A percentile compares a stretch with the other conserved stretches of the same genome.
These are phyloP conservation scores for Hypoxylon fuscum DNA, from an alignment of 495 filamentous ascomycete genomes.

Conservation along the genomic window DNA sequence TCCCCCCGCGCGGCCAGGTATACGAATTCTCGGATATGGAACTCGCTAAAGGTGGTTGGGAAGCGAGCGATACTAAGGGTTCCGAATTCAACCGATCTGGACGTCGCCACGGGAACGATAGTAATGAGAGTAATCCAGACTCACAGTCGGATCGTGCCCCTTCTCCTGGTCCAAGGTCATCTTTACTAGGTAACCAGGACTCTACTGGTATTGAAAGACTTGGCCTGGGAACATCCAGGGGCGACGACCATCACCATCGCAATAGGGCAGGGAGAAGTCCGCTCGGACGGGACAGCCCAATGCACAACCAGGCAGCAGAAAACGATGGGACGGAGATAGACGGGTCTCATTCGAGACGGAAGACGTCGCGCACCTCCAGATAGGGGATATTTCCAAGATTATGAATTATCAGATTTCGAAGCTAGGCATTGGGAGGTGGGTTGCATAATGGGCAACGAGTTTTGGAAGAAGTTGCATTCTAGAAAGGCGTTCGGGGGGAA, in stretches of 20 bases:
- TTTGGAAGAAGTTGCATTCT: conserved; percentile 21
- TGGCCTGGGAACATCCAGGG: conserved; percentile 2
- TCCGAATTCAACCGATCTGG: conserved; percentile 26
- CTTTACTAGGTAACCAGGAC: conserved; percentile 13
- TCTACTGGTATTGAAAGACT: conserved; percentile 13
- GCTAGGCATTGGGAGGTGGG: conserved; percentile 3
- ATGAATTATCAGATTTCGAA: conserved; percentile 19
- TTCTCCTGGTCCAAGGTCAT: conserved; percentile 31
- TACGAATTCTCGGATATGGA: conserved; percentile 64
- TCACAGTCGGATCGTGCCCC: conserved; percentile 36
- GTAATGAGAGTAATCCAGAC: conserved; percentile 42
- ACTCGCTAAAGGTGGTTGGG: conserved; percentile 56
- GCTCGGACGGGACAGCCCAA: conserved; percentile 25
- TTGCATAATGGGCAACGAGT: conserved; percentile 26
- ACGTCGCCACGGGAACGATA: conserved; percentile 41
- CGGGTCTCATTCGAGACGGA: conserved; percentile 11
- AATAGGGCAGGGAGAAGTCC: conserved; percentile 37
- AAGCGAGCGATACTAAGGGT: conserved; percentile 32
- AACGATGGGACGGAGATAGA: conserved; percentile 17
- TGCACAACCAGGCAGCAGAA: neutral
- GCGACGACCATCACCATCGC: conserved; percentile 19
- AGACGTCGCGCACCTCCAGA: conserved; percentile 1
- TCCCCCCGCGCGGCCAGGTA: conserved; percentile 58
- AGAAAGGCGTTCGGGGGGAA: conserved; percentile 17
- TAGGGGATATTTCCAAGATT: neutral